These are phyloP conservation scores for Fusarium nygamai DNA, from an alignment of 2,329 filamentous ascomycete species.

Conservation along the genomic window DNA sequence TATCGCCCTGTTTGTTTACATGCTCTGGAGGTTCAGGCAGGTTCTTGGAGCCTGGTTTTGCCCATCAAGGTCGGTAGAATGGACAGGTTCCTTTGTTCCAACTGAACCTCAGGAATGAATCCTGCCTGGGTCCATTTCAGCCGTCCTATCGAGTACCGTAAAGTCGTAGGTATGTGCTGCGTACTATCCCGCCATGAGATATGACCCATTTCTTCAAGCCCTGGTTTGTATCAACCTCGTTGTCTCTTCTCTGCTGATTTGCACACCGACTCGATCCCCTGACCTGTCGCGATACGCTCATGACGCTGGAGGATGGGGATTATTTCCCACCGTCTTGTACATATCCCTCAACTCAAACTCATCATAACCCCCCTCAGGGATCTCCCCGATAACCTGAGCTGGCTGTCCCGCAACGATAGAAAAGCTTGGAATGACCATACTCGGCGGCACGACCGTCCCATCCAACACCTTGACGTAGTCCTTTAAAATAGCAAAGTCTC, in stretches of 20 bases:
- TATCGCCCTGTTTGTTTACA: not conserved
- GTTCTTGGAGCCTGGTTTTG: too few species aligned
- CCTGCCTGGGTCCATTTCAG: not conserved
- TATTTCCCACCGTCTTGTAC: constrained; percentile 72
- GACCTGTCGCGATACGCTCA: constrained; percentile 20
- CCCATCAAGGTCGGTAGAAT: not conserved
- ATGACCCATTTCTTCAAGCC: not conserved
- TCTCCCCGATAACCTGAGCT: constrained; percentile 81
- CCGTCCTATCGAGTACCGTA: not conserved
- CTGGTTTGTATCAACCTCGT: too few species aligned
- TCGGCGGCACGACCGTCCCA: constrained; percentile 81
- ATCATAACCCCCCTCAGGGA: constrained; percentile 75
- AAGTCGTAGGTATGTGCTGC: not conserved
- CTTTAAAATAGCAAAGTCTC: constrained; percentile 90
- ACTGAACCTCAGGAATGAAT: not conserved
- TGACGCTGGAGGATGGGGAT: constrained; percentile 50
- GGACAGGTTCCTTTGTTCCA: not conserved
- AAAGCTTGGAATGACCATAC: constrained; percentile 93
- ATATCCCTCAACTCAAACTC: constrained; percentile 71
- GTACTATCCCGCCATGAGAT: not conserved
- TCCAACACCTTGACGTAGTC: constrained; percentile 92
- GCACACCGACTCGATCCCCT: not conserved
- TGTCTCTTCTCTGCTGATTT: not conserved
- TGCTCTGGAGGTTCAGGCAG: not conserved
- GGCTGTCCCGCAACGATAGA: constrained; percentile 88